Base-by-base conservation (phyloP, 768 basidiomycete genomes). In the Rhodotorula sphaerocarpa region DNA sequence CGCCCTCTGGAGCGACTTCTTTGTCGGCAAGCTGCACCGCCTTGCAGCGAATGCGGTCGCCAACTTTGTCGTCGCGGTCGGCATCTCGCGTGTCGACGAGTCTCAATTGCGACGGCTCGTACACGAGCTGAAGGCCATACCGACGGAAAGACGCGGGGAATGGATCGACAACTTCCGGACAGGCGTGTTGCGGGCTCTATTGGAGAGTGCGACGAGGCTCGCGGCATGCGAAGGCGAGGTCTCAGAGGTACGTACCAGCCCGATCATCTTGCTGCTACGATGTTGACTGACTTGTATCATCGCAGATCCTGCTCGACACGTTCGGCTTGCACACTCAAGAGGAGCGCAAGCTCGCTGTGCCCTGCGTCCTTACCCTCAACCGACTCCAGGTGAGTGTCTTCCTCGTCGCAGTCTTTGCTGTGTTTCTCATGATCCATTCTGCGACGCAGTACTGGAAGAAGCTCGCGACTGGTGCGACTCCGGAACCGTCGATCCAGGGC, bases 61-160 rank as follows among this genome's bases (percentile, higher is more conserved):
- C 18, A 99, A 97, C 73, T 99, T 90, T 70, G 91, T 96, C 27
- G 79, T 91, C 7, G 86, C 91, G 1, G 86, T 84, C 73, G 87
- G 85, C 1, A 67, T 92, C 31, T 82, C 82, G 53, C 79, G 88
- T 50, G 74, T 84, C 18, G 77, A 80, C n/a, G 77, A 75, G 23
- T 75, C 76, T 7, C 82, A 86, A 63, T 73, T 96, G 39, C 73
- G 74, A 2, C 78, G 76, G 9, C 78, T 82, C 21, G 79, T 84
- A 48, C 70, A 75, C n/a, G 88, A 90, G 71, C 77, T 91, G 39
- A 74, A 77, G 50, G 78, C 74, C 41, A 73, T 78, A 44, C 82
- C 86, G 81, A 75, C 73, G 56, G 63, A 61, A 48, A 50, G 61
- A 48, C 41, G 88, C 82, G 65, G 58, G 43, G 60, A 66, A 57